phyloP scores from a whole-genome alignment of 306 rosid species.

The Dicorynia guianensis region DNA sequence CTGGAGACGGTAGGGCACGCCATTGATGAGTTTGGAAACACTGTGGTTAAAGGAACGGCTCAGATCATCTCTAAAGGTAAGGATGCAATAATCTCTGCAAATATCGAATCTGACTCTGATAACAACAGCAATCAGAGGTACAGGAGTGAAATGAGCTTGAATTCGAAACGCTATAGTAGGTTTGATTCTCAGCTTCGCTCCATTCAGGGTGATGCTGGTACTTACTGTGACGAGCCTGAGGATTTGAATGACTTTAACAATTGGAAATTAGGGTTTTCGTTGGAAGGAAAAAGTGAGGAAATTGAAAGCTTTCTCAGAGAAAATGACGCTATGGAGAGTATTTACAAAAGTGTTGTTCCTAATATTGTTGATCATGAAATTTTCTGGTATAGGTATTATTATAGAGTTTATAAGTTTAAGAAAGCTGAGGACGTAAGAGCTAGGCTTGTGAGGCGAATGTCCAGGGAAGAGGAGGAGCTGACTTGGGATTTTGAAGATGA shows the following conservation, averaged over 20 bases:
- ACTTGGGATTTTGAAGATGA: conserved; percentile 95
- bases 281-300: conserved; percentile 64
- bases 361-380: conserved; percentile 58
- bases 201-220: conserved; percentile 67
- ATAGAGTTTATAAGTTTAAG: conserved; percentile 68
- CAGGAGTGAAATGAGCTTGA: conserved; percentile 46
- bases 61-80: conserved; percentile 80
- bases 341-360: conserved; percentile 68
- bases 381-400: conserved; percentile 84
- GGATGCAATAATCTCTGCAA: conserved; percentile 64
- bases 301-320: conserved; percentile 59
- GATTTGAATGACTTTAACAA: conserved; percentile 63
- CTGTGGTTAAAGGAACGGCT: conserved; percentile 82
- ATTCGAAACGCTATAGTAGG: conserved; percentile 66
- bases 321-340: conserved; percentile 61
- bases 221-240: conserved; percentile 74
- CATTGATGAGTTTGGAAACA: conserved; percentile 74
- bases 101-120: conserved; percentile 71
- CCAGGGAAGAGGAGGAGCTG: conserved; percentile 80
- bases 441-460: conserved; percentile 72
- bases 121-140: conserved; percentile 16
- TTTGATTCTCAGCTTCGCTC: conserved; percentile 75
- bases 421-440: conserved; percentile 73
- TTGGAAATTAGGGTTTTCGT: conserved; percentile 65
- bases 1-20: conserved; percentile 66